phyloP scores from a whole-genome alignment of 768 basidiomycete genomes.

The Leccinellum luteum region DNA sequence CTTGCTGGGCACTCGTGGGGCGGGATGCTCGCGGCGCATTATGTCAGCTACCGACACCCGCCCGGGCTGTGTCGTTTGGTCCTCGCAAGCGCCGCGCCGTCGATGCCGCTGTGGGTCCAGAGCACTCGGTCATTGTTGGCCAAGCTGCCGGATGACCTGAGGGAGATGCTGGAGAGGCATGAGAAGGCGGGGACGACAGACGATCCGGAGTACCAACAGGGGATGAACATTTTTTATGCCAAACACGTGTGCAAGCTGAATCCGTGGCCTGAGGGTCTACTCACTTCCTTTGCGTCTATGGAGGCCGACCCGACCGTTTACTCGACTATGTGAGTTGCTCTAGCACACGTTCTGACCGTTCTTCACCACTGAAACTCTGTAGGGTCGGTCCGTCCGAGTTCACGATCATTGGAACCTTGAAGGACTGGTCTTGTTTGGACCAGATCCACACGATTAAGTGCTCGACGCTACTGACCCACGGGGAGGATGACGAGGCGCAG shows the following conservation, averaged over 20 bases:
- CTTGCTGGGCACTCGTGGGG: slow-evolving; percentile 61
- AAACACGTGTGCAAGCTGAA: slow-evolving; percentile 35
- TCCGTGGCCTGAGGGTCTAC: slow-evolving; percentile 36
- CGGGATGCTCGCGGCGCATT: slow-evolving; percentile 47
- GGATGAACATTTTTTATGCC: slow-evolving; percentile 27
- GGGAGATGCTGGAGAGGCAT: slow-evolving; percentile 29
- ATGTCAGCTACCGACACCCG: slow-evolving; percentile 38
- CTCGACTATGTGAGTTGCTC: slow-evolving; percentile 31
- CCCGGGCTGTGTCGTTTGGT: slow-evolving; percentile 36
- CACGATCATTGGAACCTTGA: slow-evolving; percentile 39
- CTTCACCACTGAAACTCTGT: background rate
- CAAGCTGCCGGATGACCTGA: slow-evolving; percentile 27
- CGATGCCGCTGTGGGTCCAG: slow-evolving; percentile 27
- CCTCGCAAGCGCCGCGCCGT: slow-evolving; percentile 33
- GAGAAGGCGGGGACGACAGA: slow-evolving; percentile 34
- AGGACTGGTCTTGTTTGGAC: slow-evolving; percentile 47
- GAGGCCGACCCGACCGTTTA: slow-evolving; percentile 34
- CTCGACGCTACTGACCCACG: slow-evolving; percentile 40
- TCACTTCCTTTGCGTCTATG: slow-evolving; percentile 22
- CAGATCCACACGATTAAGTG: slow-evolving; percentile 39
- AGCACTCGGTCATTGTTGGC: slow-evolving; percentile 26
- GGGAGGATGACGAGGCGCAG: slow-evolving; percentile 37
- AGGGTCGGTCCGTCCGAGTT: slow-evolving; percentile 34
- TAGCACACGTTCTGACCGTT: background rate
- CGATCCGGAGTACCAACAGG: slow-evolving; percentile 33